These are phyloP conservation scores for Meyerozyma sp. DNA, from an alignment of 1,139 yeast species.

Conservation along the genomic window DNA sequence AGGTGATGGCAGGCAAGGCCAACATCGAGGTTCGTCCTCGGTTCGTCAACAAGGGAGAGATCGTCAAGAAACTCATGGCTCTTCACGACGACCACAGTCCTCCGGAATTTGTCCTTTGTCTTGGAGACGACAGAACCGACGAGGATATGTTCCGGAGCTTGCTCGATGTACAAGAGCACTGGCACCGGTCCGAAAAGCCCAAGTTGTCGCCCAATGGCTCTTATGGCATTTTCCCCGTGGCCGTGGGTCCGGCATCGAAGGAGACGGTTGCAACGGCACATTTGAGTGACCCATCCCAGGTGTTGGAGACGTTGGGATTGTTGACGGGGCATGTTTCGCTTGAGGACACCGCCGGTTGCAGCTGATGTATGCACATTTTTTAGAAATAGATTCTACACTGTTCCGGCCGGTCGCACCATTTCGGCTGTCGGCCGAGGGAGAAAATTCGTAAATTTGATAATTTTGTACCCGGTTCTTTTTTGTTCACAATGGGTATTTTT, in stretches of 20 bases:
- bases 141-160: slow-evolving; percentile 93
- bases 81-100: slow-evolving; percentile 25
- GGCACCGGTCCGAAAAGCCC: slow-evolving; percentile 33
- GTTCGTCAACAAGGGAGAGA: slow-evolving; percentile 94
- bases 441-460: background rate
- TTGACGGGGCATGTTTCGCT: slow-evolving; percentile 70
- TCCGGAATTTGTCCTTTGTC: slow-evolving; percentile 82
- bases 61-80: slow-evolving; percentile 70
- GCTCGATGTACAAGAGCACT: slow-evolving; percentile 50
- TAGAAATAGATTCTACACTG: background rate
- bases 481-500: slow-evolving; percentile 10
- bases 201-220: slow-evolving; percentile 38
- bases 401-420: background rate
- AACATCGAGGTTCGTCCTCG: slow-evolving; percentile 94
- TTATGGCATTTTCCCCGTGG: slow-evolving; percentile 77
- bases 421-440: background rate
- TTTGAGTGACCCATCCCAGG: slow-evolving; percentile 79
- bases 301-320: slow-evolving; percentile 77
- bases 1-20: slow-evolving; percentile 97
- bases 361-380: background rate
- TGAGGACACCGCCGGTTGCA: slow-evolving; percentile 65
- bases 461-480: background rate
- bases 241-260: slow-evolving; percentile 93
- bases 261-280: slow-evolving; percentile 86
- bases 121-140: slow-evolving; percentile 95